Evolutionary conservation across 805 yeast species (phyloP).

Genomic region (Hanseniaspora vineae): DNA sequence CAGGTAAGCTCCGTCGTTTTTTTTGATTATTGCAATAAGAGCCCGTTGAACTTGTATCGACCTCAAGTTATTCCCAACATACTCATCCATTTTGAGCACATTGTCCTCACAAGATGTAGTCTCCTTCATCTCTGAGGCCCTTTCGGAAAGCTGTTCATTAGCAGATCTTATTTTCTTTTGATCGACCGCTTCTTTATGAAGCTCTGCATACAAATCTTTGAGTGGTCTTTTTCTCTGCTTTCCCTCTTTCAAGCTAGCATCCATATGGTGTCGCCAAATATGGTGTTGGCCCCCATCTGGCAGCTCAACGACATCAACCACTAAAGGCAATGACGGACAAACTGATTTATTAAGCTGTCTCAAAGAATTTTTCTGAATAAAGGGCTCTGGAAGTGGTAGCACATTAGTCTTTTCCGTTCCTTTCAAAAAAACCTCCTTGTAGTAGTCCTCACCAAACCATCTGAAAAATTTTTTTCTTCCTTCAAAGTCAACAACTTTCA

Average conservation of each 20-base stretch:
- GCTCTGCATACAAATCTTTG: neutral
- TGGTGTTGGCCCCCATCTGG: neutral
- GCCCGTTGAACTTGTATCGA: slow-evolving; percentile 32
- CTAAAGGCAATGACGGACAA: neutral
- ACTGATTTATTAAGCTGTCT: neutral
- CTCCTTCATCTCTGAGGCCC: neutral
- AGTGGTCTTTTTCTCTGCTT: neutral
- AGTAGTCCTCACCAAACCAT: slow-evolving; percentile 37
- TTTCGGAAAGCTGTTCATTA: too few species aligned
- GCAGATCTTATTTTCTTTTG: neutral
- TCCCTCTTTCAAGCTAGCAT: neutral
- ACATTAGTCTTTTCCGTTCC: slow-evolving; percentile 15
- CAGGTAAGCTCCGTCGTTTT: slow-evolving; percentile 33
- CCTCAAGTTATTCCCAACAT: slow-evolving; percentile 30
- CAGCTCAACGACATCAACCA: neutral
- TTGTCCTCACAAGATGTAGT: slow-evolving; percentile 1
- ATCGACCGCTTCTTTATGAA: neutral
- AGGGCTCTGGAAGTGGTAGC: slow-evolving; percentile 4
- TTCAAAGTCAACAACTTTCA: slow-evolving; percentile 55
- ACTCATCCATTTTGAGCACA: slow-evolving; percentile 18
- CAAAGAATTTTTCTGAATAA: neutral
- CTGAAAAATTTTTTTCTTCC: slow-evolving; percentile 67
- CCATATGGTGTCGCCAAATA: neutral
- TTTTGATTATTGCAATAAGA: slow-evolving; percentile 29
- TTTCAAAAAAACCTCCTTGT: slow-evolving; percentile 11